Evolutionary conservation across 768 basidiomycete species (phyloP).

Genomic region (Infundibulicybe gibba): DNA sequence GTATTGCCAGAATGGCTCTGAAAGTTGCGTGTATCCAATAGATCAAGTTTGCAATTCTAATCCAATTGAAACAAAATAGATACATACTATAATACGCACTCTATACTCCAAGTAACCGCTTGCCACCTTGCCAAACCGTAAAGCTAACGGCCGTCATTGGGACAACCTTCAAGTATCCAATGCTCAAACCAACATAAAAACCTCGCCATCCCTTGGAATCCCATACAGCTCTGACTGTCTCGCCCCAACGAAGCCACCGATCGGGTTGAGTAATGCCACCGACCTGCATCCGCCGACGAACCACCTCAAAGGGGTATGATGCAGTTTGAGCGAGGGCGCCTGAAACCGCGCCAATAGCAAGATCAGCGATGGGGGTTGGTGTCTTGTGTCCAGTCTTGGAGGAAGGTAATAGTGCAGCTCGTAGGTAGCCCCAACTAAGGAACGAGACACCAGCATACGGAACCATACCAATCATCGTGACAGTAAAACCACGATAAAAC

Average conservation of each 20-base stretch:
- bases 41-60: conserved; percentile 1
- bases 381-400: conserved; percentile 29
- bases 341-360: conserved; percentile 80
- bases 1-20: no score
- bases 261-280: conserved; percentile 80
- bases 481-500: conserved; percentile 97
- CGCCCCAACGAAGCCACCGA: conserved; percentile 74
- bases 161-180: conserved; percentile 92
- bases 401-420: conserved; percentile 53
- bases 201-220: conserved; percentile 71
- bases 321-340: conserved; percentile 85
- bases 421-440: conserved; percentile 82
- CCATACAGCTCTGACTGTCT: conserved; percentile 73
- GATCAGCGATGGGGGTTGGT: conserved; percentile 55
- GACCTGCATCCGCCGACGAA: conserved; percentile 92
- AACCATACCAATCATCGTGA: conserved; percentile 88
- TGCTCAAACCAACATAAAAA: conserved; percentile 87
- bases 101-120: conserved; percentile 48
- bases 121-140: conserved; percentile 84
- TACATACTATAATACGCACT: conserved; percentile 3
- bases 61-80: background rate
- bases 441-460: conserved; percentile 97
- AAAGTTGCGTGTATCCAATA: no score
- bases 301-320: conserved; percentile 93
- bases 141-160: conserved; percentile 96